phyloP scores from a whole-genome alignment of 2,329 filamentous ascomycete species.

The Leptoxyphium fumago region DNA sequence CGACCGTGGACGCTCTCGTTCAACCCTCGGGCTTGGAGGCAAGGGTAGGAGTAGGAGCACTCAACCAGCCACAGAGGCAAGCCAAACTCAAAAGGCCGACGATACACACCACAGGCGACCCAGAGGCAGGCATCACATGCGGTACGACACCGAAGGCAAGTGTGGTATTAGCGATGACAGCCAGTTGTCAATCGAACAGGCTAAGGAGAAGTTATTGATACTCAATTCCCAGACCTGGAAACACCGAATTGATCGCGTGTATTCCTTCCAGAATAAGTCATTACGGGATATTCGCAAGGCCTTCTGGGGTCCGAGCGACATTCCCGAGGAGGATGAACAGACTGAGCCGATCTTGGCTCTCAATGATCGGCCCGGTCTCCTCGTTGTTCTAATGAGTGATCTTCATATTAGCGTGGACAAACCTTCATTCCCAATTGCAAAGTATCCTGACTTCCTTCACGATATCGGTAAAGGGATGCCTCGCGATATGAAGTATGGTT shows the following conservation, averaged over 20 bases:
- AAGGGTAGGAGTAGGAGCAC: constrained; percentile 25
- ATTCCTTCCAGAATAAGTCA: constrained; percentile 52
- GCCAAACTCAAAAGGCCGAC: constrained; percentile 8
- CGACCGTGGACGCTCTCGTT: constrained; percentile 16
- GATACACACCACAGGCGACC: constrained; percentile 13
- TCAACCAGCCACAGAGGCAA: constrained; percentile 7
- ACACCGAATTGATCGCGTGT: constrained; percentile 66
- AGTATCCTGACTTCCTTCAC: constrained; percentile 73
- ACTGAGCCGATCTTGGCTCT: constrained; percentile 75
- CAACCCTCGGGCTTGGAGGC: constrained; percentile 12
- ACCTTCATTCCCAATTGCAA: constrained; percentile 71
- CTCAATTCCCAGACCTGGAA: constrained; percentile 90
- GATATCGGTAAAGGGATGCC: constrained; percentile 95
- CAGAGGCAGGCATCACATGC: constrained; percentile 31
- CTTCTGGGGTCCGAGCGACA: constrained; percentile 69
- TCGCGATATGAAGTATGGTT: constrained; percentile 72
- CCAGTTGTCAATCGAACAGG: constrained; percentile 61
- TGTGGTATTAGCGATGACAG: constrained; percentile 57
- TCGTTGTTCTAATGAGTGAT: constrained; percentile 69
- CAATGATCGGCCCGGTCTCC: constrained; percentile 68
- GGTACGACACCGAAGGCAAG: constrained; percentile 69
- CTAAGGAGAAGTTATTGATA: constrained; percentile 56
- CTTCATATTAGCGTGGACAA: constrained; percentile 78
- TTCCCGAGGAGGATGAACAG: constrained; percentile 70
- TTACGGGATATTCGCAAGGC: constrained; percentile 64